These are phyloP conservation scores for Physaria fendleri DNA, from an alignment of 345 rosid species.

Conservation along the genomic window DNA sequence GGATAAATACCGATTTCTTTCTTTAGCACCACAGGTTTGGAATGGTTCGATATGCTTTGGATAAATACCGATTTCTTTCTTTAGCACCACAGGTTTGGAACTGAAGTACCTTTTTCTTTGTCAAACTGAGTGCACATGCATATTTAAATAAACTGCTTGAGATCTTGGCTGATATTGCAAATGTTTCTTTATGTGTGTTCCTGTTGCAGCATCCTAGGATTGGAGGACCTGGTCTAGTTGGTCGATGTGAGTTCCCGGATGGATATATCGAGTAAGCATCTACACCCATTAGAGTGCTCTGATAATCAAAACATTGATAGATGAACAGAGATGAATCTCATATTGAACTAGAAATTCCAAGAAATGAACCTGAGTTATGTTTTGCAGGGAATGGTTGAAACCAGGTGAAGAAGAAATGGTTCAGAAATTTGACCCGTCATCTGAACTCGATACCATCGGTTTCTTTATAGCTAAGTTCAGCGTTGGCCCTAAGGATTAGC, in stretches of 20 bases:
- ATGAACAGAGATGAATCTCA: neutral
- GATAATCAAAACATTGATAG: neutral
- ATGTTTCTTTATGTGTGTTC: neutral
- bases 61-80: conserved; percentile 71
- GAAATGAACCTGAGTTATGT: neutral
- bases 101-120: neutral
- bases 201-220: conserved; percentile 63
- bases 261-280: conserved; percentile 77
- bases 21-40: conserved; percentile 78
- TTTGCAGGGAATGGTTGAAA: conserved; percentile 81
- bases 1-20: conserved; percentile 73
- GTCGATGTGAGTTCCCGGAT: conserved; percentile 57
- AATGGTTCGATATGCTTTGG: conserved; percentile 87
- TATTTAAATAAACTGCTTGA: neutral
- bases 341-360: neutral
- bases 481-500: conserved; percentile 43
- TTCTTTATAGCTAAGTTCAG: conserved; percentile 89
- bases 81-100: conserved; percentile 73
- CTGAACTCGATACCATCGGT: conserved; percentile 83
- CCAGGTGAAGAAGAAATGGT: conserved; percentile 87
- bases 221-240: conserved; percentile 94
- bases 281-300: neutral
- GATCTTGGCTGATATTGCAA: neutral
- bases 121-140: neutral
- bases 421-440: conserved; percentile 90